Base-by-base conservation (phyloP, 371 early-diverging fungal genomes). In the Apophysomyces sp. region DNA sequence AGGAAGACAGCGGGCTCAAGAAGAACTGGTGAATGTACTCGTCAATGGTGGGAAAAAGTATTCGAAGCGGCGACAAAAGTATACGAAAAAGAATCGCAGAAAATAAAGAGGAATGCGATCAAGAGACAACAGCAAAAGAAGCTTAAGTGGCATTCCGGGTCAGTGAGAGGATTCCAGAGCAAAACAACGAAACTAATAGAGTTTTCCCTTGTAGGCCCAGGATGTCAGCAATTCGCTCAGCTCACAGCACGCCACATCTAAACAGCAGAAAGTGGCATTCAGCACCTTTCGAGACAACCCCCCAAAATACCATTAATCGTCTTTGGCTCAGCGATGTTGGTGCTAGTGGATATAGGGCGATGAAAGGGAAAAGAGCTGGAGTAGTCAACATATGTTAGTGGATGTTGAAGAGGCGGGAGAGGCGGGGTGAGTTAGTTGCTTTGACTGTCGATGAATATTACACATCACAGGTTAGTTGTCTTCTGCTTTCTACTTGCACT, bases 1-100 rank as follows among this genome's bases (percentile, higher is more conserved):
- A 54, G 60, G 65, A 36, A 21, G 21, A 28, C 60, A 60, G 40
- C 55, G 37, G 11, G 44, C 57, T 26, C 2, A n/a, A 15, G 18
- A 36, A 28, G 60, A 60, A 51, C 37, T 58, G 26, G 54, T 31
- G 53, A 29, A 49, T 40, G 16, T 40, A 5, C n/a, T 40, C 5
- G 16, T 16, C 30, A 51, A 34, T 12, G 56, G 30, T 40, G 55
- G 41, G 12, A 41, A 56, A 37, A 56, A 6, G 39, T 40, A 40
- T n/a, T 40, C 15, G 1, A 40, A 40, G 41, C 41, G 16, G 2
- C 2, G 16, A n/a, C 12, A n/a, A 40, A 40, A n/a, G 16, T 13
- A 40, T 5, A 40, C 41, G 9, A 9, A n/a, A 3, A 12, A 40
- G 2, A 40, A 40, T 40, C 0, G 4, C 7, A 9, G 41, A 40